phyloP scores from a whole-genome alignment of 805 yeast genomes.

The Maudiozyma serrabonitensis region DNA sequence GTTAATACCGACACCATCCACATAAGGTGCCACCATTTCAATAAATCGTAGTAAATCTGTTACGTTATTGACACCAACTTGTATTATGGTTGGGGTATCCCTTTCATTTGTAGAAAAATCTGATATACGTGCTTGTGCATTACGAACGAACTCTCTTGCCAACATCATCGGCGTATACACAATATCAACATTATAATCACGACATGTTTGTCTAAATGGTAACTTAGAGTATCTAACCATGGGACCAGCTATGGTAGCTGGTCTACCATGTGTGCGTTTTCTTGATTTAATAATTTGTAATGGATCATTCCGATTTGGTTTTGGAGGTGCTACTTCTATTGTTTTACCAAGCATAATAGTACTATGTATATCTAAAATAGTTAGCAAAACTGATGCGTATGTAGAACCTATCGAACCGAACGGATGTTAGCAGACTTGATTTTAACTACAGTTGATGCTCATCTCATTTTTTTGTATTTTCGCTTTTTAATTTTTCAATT shows the following conservation, averaged over 20 bases:
- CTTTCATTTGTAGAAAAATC: slow-evolving; percentile 73
- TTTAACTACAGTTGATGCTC: neutral
- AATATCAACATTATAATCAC: slow-evolving; percentile 68
- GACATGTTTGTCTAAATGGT: slow-evolving; percentile 74
- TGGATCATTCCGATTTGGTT: slow-evolving; percentile 41
- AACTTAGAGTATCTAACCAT: slow-evolving; percentile 95
- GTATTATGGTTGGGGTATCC: slow-evolving; percentile 73
- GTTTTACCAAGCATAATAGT: neutral
- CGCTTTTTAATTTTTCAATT: neutral
- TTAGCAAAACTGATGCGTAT: too few species aligned
- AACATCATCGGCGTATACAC: slow-evolving; percentile 95
- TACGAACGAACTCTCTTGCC: slow-evolving; percentile 89
- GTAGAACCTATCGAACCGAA: neutral
- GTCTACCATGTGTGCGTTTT: slow-evolving; percentile 36
- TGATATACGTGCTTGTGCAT: slow-evolving; percentile 64
- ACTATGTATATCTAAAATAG: too few species aligned
- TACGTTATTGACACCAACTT: slow-evolving; percentile 82
- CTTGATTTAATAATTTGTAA: slow-evolving; percentile 40
- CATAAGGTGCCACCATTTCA: slow-evolving; percentile 81
- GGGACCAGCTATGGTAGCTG: slow-evolving; percentile 74
- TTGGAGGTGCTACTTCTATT: slow-evolving; percentile 1
- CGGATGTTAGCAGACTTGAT: neutral
- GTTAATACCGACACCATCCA: slow-evolving; percentile 89
- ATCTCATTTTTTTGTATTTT: neutral
- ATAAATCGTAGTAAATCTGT: slow-evolving; percentile 74